Conservation (phyloP, 2,329 filamentous ascomycete genomes). For the Claviceps humidiphila region DNA sequence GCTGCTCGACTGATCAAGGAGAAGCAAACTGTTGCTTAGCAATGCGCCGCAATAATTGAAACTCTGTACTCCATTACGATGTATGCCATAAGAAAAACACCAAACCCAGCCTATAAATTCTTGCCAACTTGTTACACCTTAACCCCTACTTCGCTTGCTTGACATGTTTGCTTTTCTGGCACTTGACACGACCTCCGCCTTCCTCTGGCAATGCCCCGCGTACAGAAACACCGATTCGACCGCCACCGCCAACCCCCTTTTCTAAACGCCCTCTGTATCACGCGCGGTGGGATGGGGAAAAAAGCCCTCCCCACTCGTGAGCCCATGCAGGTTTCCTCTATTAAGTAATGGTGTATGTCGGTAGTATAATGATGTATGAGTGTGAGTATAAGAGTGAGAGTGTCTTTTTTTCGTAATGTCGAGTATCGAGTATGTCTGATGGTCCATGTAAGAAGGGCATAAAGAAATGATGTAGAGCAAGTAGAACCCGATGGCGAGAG, state of each 20-base stretch:
- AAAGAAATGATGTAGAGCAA: slow-evolving; percentile 12
- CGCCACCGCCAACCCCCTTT: not conserved
- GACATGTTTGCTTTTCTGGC: slow-evolving; percentile 2
- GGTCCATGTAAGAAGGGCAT: slow-evolving; percentile 7
- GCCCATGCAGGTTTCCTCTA: not conserved
- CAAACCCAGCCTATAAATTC: slow-evolving; percentile 10
- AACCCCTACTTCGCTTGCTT: slow-evolving; percentile 1
- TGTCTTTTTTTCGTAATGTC: not conserved
- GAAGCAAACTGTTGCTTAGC: not conserved
- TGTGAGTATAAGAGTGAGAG: not conserved
- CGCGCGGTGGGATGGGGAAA: not conserved
- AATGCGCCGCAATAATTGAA: slow-evolving; percentile 4
- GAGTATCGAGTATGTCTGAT: not conserved
- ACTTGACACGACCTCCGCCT: not conserved
- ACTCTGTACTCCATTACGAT: slow-evolving; percentile 22
- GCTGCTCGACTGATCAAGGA: not conserved
- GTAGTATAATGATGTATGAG: slow-evolving; percentile 1
- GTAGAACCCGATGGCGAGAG: slow-evolving; percentile 8
- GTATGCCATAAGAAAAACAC: slow-evolving; percentile 20
- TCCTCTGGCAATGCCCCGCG: slow-evolving; percentile 1
- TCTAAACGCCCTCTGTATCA: not conserved
- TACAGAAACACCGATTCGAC: not conserved
- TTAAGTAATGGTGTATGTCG: slow-evolving; percentile 2
- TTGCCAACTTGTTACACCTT: slow-evolving; percentile 5
- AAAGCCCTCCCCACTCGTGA: not conserved